A percentile compares a stretch with the other conserved stretches of the same genome.
Conservation (phyloP, 768 basidiomycete species). For the Boletus coccyginus region DNA sequence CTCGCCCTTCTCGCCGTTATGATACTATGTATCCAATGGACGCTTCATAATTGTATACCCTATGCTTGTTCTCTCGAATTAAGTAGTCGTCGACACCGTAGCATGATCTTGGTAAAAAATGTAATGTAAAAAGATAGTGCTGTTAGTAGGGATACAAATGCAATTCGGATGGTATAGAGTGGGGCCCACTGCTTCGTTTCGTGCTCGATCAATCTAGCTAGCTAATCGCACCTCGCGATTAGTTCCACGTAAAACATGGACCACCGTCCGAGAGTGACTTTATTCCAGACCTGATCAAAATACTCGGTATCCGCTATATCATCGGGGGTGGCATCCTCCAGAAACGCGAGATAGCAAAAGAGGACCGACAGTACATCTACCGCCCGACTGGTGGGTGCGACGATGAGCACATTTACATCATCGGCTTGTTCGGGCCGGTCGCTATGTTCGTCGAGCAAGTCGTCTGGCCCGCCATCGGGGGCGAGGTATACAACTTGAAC, state of each 20-base stretch:
- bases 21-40: too few species aligned
- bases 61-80: too few species aligned
- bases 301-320: not conserved
- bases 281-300: slow-evolving; percentile 7
- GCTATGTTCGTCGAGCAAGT: not conserved
- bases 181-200: not conserved
- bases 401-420: slow-evolving; percentile 5
- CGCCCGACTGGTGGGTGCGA: slow-evolving; percentile 9
- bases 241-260: not conserved
- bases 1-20: too few species aligned
- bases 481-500: slow-evolving; percentile 4
- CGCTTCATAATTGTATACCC: too few species aligned
- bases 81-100: too few species aligned
- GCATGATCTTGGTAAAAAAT: not conserved
- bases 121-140: not conserved
- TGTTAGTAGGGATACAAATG: not conserved
- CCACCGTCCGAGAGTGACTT: not conserved
- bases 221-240: not conserved
- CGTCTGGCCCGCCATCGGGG: not conserved
- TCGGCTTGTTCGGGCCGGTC: not conserved
- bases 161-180: not conserved
- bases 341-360: slow-evolving; percentile 13
- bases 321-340: not conserved
- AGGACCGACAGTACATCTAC: slow-evolving; percentile 11
- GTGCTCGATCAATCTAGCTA: not conserved